Evolutionary conservation across 148 eudicot species (phyloP), one percentile per base, ranked within the genome.

Genomic region (Vaccinium darrowii): DNA sequence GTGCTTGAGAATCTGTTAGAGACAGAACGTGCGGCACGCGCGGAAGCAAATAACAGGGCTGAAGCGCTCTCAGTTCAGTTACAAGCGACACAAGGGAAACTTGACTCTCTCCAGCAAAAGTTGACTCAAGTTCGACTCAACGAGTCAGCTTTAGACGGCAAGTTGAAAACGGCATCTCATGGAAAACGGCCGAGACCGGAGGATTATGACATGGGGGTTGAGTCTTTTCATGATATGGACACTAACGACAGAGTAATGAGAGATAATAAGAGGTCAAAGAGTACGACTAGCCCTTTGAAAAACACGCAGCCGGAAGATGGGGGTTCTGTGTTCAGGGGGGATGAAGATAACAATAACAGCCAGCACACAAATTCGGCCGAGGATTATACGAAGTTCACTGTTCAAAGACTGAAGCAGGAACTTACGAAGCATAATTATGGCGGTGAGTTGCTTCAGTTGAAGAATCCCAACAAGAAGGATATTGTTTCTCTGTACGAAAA

Each of bases 41-140:
- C 93, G 27, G 99, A 97, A 86, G 99, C 99, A 18, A 95, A 84
- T 84, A 91, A 91, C 71, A 85, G 98, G 86, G 99, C 99, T 0
- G 95, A 94, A 74, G 90, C 92, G 19, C 93, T 93, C 4, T 95
- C 99, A 21, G 90, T 91, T 85, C 91, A 94, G 90, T 87, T 97
- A 69, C 99, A 97, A 86, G 86, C 91, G 79, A 93, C 98, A 5
- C 99, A 95, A 82, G 95, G 90, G 1, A 97, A 92, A 88, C 93
- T 95, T 18, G 99, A 97, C 78, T 71, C 49, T 30, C 90, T 94
- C 52, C 97, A 94, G 88, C 98, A 94, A 79, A 92, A 97, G 90
- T 76, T 96, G 83, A 94, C 94, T 36, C 84, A 96, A 15, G 94
- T 93, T 76, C 92, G 92, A 6, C 92, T 92, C 57, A 90, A 91